Base-by-base conservation (phyloP, 441 rosid species). In the California macrophylla region DNA sequence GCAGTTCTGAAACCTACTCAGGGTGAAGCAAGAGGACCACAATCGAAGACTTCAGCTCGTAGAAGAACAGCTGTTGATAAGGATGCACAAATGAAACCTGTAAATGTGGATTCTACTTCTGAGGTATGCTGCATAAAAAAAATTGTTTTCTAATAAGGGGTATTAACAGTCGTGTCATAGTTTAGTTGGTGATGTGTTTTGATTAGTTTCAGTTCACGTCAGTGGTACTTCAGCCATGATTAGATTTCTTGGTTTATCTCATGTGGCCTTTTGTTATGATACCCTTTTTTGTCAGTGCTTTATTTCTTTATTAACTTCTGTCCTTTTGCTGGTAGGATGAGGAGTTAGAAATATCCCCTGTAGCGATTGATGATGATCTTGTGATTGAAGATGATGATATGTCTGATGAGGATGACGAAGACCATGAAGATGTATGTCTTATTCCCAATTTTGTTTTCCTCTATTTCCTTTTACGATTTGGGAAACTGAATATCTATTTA, bases 341-440 rank as follows among this genome's bases (percentile, higher is more conserved):
- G 72, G 98, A 93, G 66, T 68, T 90, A 79, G 98, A 93, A 71
- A 80, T 90, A 73, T 84, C 98, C 76, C 96, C 97, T 1, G 97
- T 85, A 24, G 97, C 88, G 69, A 89, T 96, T 70, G 98, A 96
- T 71, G 98, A 96, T 77, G 92, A 96, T 50, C 82, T 92, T 83
- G 91, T 96, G 80, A 93, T 96, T 75, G 99, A 96, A 83, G 50
- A 42, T 42, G 99, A 93, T 82, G 99, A 92, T 71, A 83, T 96
- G 63, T 96, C 98, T 61, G 97, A 89, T 69, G 98, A 96, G 61
- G 98, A 93, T 9, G 96, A 92, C 64, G 97, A 88, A 54, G 98
- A 95, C 72, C 88, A 93, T 69, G 97, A 93, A 72, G 99, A 91
- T 79, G 99, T 91, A 85, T 79, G 93, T 85, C 18, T 20, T 54